Evolutionary conservation across 2,329 filamentous ascomycete species (phyloP).

Genomic region (Zasmidium citrigriseum): DNA sequence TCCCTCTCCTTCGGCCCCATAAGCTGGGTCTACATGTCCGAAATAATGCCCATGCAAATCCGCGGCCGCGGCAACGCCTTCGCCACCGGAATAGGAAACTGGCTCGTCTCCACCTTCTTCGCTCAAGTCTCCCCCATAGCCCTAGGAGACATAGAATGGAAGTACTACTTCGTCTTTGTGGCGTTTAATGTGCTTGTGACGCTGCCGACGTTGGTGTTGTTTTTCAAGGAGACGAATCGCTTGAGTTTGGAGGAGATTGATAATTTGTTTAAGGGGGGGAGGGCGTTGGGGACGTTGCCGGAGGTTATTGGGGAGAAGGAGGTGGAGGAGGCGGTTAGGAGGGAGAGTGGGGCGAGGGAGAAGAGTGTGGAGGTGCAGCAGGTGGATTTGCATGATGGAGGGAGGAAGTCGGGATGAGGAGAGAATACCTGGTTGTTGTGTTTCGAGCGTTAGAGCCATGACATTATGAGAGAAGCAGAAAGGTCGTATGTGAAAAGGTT

Average conservation of each 20-base stretch:
- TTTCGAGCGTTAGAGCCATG: too few species aligned
- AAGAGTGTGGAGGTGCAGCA: constrained; percentile 18
- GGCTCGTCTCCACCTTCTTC: constrained; percentile 61
- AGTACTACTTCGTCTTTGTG: constrained; percentile 39
- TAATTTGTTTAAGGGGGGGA: constrained; percentile 56
- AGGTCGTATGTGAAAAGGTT: too few species aligned
- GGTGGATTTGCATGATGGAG: constrained; percentile 1
- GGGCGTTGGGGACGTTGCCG: constrained; percentile 50
- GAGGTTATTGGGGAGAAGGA: constrained; percentile 43
- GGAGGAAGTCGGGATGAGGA: neutral
- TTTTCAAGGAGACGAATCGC: constrained; percentile 58
- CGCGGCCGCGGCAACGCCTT: constrained; percentile 61
- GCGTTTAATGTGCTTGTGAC: constrained; percentile 50
- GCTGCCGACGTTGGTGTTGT: constrained; percentile 50
- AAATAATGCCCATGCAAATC: constrained; percentile 68
- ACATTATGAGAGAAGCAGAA: too few species aligned
- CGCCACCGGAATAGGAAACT: constrained; percentile 60
- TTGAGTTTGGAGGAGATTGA: constrained; percentile 61
- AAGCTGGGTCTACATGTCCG: constrained; percentile 66
- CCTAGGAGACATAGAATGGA: constrained; percentile 27
- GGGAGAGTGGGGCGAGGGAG: constrained; percentile 19
- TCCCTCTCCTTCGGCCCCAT: constrained; percentile 61
- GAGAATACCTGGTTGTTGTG: too few species aligned
- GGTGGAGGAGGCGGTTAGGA: constrained; percentile 29
- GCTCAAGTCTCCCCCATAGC: constrained; percentile 55